Base-by-base conservation (phyloP, 306 rosid genomes). In the Albizia julibrissin region DNA sequence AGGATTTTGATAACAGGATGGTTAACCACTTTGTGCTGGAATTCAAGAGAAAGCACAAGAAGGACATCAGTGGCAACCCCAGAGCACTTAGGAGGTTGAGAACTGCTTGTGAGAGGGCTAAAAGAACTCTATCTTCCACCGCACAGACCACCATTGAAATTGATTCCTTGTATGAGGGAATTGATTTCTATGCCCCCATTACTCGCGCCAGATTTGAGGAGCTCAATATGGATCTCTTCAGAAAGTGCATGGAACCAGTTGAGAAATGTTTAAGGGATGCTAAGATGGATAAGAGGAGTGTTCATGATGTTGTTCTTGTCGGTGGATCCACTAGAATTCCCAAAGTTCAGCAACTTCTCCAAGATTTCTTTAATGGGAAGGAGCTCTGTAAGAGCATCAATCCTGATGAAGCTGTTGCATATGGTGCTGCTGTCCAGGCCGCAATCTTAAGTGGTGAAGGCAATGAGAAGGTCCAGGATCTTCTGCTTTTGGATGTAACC, bases 301-400 rank as follows among this genome's bases (percentile, higher is more conserved):
- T 90, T 42, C 88, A 90, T 6, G 94, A 90, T 74, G 94, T 85
- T 67, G 94, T 90, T 9, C 94, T 90, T 79, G 92, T 90, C 0
- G 94, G 94, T 58, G 94, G 94, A 4, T 90, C 94, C 10, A 90
- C 94, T 21, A 86, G 94, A 68, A 90, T 90, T 80, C 94, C 94
- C 8, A 90, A 90, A 86, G 94, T 90, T 18, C 94, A 90, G 69
- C 94, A 90, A 40, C 91, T 90, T 72, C 65, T 90, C 46, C 93
- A 90, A 70, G 91, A 90, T 61, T 90, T 90, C 83, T 90, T 90
- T 49, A 90, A 90, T 2, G 94, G 94, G 22, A 90, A 90, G 80
- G 94, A 90, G 85, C 90, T 90, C 0, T 90, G 91, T 89, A 90
- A 90, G 87, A 90, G 94, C 79, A 90, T 90, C 10, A 90, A 90